These are phyloP conservation scores for Verticillium nonalfalfae DNA, from an alignment of 2,329 filamentous ascomycete species.

Conservation along the genomic window DNA sequence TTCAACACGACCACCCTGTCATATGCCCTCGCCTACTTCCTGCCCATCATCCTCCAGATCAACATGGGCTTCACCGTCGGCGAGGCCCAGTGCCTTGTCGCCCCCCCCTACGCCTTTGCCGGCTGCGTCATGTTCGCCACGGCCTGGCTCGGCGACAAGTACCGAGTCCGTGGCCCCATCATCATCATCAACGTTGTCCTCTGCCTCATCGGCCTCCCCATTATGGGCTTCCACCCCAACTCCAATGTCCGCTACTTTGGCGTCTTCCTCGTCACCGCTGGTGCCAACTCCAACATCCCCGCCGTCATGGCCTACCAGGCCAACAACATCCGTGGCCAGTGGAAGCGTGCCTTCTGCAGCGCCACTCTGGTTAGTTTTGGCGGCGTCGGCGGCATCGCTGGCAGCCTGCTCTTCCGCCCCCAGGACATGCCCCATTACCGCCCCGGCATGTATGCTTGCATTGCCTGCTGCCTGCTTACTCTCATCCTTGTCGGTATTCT, in stretches of 20 bases:
- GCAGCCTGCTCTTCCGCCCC: slow-evolving; percentile 63
- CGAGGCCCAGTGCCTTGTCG: slow-evolving; percentile 62
- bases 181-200: slow-evolving; percentile 60
- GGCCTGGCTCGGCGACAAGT: slow-evolving; percentile 62
- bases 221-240: slow-evolving; percentile 61
- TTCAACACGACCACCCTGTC: slow-evolving; percentile 64
- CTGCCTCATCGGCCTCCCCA: slow-evolving; percentile 61
- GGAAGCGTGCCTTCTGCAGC: slow-evolving; percentile 77
- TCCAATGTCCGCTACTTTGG: slow-evolving; percentile 62
- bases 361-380: slow-evolving; percentile 72
- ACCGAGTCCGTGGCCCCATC: slow-evolving; percentile 58
- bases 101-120: slow-evolving; percentile 62
- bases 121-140: slow-evolving; percentile 54
- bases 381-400: slow-evolving; percentile 72
- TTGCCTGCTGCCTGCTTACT: slow-evolving; percentile 40
- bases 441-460: slow-evolving; percentile 49
- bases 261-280: slow-evolving; percentile 69
- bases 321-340: slow-evolving; percentile 83
- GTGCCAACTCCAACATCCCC: slow-evolving; percentile 72
- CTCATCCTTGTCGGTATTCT: slow-evolving; percentile 36
- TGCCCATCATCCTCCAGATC: slow-evolving; percentile 64
- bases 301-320: slow-evolving; percentile 73
- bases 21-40: slow-evolving; percentile 73
- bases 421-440: slow-evolving; percentile 48
- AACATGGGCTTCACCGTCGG: slow-evolving; percentile 60